These are phyloP conservation scores for sorghum (Sorghum bicolor) DNA, from an alignment of 176 grass and related monocot species.

Conservation along the genomic window Sorghum_bicolor_NCBIv3 NC_012878.2:8647501-8648000, in stretches of 20 bases:
- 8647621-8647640: constrained; percentile 33
- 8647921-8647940: too few species aligned
- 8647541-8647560: not conserved
- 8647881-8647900: too few species aligned
- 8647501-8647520: not conserved
- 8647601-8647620: constrained; percentile 34
- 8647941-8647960: too few species aligned
- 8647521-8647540: constrained; percentile 15
- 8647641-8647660: not conserved
- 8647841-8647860: too few species aligned
- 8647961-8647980: too few species aligned
- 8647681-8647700: not conserved
- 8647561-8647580: constrained; percentile 15
- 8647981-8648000: too few species aligned
- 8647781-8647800: not conserved
- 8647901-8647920: too few species aligned
- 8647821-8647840: too few species aligned
- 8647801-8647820: not conserved
- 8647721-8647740: not conserved
- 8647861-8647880: too few species aligned
- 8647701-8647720: not conserved
- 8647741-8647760: not conserved
- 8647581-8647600: constrained; percentile 7
- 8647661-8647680: not conserved
- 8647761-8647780: not conserved